Evolutionary conservation across 257 asterid species (phyloP), one percentile per base, ranked within the genome.

Genomic region (Rubia yunnanensis): DNA sequence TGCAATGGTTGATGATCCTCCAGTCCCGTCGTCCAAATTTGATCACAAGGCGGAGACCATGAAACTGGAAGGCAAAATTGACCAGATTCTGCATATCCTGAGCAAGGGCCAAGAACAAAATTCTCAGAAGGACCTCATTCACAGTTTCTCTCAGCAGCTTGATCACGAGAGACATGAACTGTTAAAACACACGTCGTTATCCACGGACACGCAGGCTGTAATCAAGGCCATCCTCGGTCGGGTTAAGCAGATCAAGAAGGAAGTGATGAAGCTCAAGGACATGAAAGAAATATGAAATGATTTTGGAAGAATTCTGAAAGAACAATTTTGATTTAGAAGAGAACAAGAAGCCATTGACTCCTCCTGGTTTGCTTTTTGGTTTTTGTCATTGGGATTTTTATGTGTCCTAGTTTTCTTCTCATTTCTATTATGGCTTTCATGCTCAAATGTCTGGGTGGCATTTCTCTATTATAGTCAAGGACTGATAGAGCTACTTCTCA

Each of bases 211-310:
- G 27, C 71, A 74, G 34, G 66, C 81, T 20, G 57, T 75, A 66
- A 75, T 73, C 10, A 85, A 81, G 22, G 60, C 75, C 24, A 79
- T 85, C 53, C 48, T 64, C 69, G 44, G 39, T 48, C 75, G 84
- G 76, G 67, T 81, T 22, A 75, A 80, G 23, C 83, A 78, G 78
- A 61, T 87, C 55, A 83, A 85, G 57, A 70, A 53, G 69, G 88
- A 85, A 74, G 72, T 82, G 1, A 31, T 63, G 58, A 78, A 67
- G 62, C 86, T 89, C 39, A 76, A 75, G 70, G 94, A 79, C 64
- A 87, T 87, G 94, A 78, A 78, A 65, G 79, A 71, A 65, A 89
- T 83, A 41, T 54, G 5, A n/a, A n/a, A n/a, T n/a, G n/a, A n/a
- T n/a, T n/a, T n/a, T n/a, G n/a, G n/a, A n/a, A n/a, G n/a, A n/a